Conservation (phyloP, 495 filamentous ascomycete species). For the Penicillium psychrofluorescens region DNA sequence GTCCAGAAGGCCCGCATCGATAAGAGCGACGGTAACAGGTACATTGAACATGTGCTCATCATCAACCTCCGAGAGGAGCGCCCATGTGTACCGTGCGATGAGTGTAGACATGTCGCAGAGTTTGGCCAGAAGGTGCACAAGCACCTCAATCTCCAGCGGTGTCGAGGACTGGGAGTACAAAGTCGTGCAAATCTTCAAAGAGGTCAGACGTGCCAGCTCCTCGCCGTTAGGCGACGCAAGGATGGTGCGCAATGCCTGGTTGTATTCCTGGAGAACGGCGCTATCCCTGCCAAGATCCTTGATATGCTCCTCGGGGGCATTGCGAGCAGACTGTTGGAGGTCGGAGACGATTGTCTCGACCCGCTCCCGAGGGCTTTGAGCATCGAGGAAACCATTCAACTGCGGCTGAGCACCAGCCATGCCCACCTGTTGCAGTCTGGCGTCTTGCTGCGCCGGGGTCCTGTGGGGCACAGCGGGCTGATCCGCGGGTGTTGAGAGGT, state of each 20-base stretch:
- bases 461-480: slow-evolving; percentile 68
- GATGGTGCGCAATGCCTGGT: slow-evolving; percentile 45
- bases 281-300: slow-evolving; percentile 59
- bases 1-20: slow-evolving; percentile 68
- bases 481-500: slow-evolving; percentile 72
- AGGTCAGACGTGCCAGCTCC: slow-evolving; percentile 57
- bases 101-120: slow-evolving; percentile 70
- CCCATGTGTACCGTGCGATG: slow-evolving; percentile 66
- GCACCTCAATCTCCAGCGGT: slow-evolving; percentile 68
- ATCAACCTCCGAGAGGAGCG: slow-evolving; percentile 54
- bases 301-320: slow-evolving; percentile 62
- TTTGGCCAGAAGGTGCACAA: slow-evolving; percentile 73
- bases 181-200: slow-evolving; percentile 60
- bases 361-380: slow-evolving; percentile 52
- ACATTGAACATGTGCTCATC: slow-evolving; percentile 74
- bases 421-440: too few relatives aligned
- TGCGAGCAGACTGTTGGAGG: slow-evolving; percentile 56
- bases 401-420: too few relatives aligned
- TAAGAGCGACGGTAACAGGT: slow-evolving; percentile 65
- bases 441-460: slow-evolving; percentile 50
- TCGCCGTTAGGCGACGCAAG: slow-evolving; percentile 51
- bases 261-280: slow-evolving; percentile 55
- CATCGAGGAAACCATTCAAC: slow-evolving; percentile 57
- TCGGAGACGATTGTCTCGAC: slow-evolving; percentile 65
- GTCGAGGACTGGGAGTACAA: slow-evolving; percentile 56